phyloP scores from a whole-genome alignment of 768 basidiomycete genomes.

The Paxillus rubicundulus region DNA sequence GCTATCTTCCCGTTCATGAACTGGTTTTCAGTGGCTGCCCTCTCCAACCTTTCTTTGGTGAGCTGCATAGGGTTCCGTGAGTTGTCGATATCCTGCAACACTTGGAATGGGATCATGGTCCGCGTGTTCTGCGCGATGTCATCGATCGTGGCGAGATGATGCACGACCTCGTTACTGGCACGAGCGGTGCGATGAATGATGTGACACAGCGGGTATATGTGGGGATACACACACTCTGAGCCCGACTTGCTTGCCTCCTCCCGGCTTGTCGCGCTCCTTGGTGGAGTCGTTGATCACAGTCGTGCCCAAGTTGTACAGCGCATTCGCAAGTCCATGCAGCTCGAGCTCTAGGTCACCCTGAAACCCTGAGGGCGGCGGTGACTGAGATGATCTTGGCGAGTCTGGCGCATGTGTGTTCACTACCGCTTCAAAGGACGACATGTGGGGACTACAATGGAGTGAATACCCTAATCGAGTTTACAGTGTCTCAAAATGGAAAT shows the following conservation, averaged over 20 bases:
- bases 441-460: too few species aligned
- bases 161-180: constrained; percentile 69
- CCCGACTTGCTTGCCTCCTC: constrained; percentile 75
- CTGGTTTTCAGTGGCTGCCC: constrained; percentile 85
- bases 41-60: constrained; percentile 76
- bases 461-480: too few species aligned
- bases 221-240: constrained; percentile 56
- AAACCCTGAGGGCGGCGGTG: constrained; percentile 61
- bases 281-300: constrained; percentile 82
- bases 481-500: too few species aligned
- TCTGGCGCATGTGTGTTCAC: constrained; percentile 25
- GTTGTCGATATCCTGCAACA: constrained; percentile 76
- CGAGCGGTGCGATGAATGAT: not conserved
- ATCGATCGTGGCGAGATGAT: constrained; percentile 64
- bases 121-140: constrained; percentile 59
- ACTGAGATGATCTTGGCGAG: constrained; percentile 72
- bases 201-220: not conserved
- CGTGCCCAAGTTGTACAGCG: constrained; percentile 77
- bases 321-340: constrained; percentile 71
- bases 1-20: constrained; percentile 89
- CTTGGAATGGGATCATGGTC: constrained; percentile 73
- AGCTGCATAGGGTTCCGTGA: constrained; percentile 78
- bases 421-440: constrained; percentile 9
- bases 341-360: constrained; percentile 79
- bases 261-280: constrained; percentile 72